These are phyloP conservation scores for Diutina siamensis DNA, from an alignment of 1,139 yeast genomes.

Conservation along the genomic window DNA sequence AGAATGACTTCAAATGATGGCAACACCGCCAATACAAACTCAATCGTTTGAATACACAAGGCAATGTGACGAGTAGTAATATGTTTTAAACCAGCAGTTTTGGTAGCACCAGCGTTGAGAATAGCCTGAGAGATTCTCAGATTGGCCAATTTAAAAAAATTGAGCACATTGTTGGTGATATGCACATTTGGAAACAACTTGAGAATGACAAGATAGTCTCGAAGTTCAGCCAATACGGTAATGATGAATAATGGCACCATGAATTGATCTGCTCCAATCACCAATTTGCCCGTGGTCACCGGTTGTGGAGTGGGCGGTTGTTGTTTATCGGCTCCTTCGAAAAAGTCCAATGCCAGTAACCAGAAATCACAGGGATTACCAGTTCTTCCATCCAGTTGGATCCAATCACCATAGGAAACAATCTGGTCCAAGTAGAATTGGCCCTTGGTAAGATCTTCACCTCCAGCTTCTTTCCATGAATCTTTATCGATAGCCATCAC, in stretches of 20 bases:
- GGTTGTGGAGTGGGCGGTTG: neutral
- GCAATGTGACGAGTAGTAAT: constrained; percentile 70
- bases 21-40: constrained; percentile 25
- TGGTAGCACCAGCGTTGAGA: constrained; percentile 67
- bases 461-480: constrained; percentile 58
- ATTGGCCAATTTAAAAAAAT: constrained; percentile 42
- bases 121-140: constrained; percentile 51
- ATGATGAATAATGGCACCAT: constrained; percentile 33
- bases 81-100: constrained; percentile 64
- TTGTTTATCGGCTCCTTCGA: constrained; percentile 6
- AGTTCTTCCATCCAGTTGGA: constrained; percentile 18
- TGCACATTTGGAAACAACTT: constrained; percentile 33
- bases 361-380: constrained; percentile 32
- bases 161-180: constrained; percentile 30
- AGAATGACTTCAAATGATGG: constrained; percentile 13
- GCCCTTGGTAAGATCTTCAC: constrained; percentile 15
- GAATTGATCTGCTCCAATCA: constrained; percentile 25
- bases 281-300: constrained; percentile 19
- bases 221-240: constrained; percentile 24
- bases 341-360: constrained; percentile 26
- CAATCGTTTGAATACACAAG: constrained; percentile 48
- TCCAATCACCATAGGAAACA: constrained; percentile 35
- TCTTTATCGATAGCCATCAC: constrained; percentile 51
- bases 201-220: constrained; percentile 38
- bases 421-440: constrained; percentile 50